Conservation (phyloP, 1,139 yeast species). For the Kodamaea alishanica region DNA sequence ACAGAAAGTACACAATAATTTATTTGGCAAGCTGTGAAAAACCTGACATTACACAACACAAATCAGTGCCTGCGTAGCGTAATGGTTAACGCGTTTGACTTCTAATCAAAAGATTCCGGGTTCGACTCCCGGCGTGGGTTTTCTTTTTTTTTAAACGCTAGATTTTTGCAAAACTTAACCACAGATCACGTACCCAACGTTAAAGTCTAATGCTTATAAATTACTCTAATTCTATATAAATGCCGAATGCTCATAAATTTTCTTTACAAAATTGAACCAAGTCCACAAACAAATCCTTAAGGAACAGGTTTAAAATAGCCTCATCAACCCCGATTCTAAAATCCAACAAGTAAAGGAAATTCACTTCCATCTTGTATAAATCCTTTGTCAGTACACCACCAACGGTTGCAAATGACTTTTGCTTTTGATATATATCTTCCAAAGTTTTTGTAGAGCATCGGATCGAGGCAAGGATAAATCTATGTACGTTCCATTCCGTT, state of each 20-base stretch:
- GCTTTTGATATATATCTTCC: slow-evolving; percentile 46
- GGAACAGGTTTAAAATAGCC: slow-evolving; percentile 29
- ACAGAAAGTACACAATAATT: too few species aligned
- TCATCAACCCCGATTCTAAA: slow-evolving; percentile 41
- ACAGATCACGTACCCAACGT: not conserved
- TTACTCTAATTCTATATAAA: not conserved
- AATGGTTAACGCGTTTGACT: slow-evolving; percentile 49
- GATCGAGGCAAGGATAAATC: slow-evolving; percentile 41
- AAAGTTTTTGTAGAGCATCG: slow-evolving; percentile 43
- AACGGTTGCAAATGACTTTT: slow-evolving; percentile 41
- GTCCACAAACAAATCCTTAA: slow-evolving; percentile 27
- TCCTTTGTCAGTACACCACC: slow-evolving; percentile 43
- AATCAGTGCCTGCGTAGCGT: slow-evolving; percentile 41
- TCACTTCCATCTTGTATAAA: slow-evolving; percentile 38
- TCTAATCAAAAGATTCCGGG: slow-evolving; percentile 49
- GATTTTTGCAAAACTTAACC: too few species aligned
- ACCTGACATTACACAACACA: not conserved
- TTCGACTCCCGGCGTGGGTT: slow-evolving; percentile 50
- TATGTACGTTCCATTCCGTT: slow-evolving; percentile 33
- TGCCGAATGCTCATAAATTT: slow-evolving; percentile 6
- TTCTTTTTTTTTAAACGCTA: slow-evolving; percentile 19
- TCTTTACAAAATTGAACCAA: slow-evolving; percentile 23
- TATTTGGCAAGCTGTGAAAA: too few species aligned
- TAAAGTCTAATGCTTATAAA: not conserved
- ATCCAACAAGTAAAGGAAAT: slow-evolving; percentile 40